Conservation (phyloP, 2,329 filamentous ascomycete species). For the Botrytis cinerea region DNA sequence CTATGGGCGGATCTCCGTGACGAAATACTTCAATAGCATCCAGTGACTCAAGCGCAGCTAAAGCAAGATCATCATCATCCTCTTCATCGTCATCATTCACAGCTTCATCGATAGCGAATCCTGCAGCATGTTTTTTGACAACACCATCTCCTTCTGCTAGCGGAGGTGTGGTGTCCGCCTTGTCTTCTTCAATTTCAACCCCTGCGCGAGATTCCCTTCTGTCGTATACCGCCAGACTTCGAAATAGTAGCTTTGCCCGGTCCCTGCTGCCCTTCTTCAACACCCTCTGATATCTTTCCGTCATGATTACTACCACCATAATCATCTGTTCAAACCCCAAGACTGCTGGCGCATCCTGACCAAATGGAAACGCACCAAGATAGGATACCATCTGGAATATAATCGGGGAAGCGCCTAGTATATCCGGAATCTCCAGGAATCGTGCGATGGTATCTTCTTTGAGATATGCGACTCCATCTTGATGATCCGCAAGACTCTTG, state of each 20-base stretch:
- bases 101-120: constrained; percentile 49
- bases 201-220: constrained; percentile 47
- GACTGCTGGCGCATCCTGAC: constrained; percentile 68
- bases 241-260: constrained; percentile 66
- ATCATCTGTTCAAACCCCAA: constrained; percentile 69
- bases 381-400: constrained; percentile 72
- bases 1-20: constrained; percentile 53
- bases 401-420: constrained; percentile 65
- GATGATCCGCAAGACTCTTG: constrained; percentile 64
- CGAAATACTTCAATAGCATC: constrained; percentile 64
- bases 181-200: constrained; percentile 22
- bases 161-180: neutral
- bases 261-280: constrained; percentile 59
- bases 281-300: constrained; percentile 66
- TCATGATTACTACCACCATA: constrained; percentile 72
- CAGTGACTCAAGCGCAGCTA: constrained; percentile 69
- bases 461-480: constrained; percentile 63
- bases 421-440: constrained; percentile 73
- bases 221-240: constrained; percentile 71
- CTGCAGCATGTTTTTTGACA: constrained; percentile 31
- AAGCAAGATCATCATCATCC: constrained; percentile 63
- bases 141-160: constrained; percentile 28
- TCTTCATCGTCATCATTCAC: constrained; percentile 48
- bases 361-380: constrained; percentile 72
- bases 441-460: constrained; percentile 70